phyloP scores from a whole-genome alignment of 495 filamentous ascomycete genomes.

The Xylona heveae region DNA sequence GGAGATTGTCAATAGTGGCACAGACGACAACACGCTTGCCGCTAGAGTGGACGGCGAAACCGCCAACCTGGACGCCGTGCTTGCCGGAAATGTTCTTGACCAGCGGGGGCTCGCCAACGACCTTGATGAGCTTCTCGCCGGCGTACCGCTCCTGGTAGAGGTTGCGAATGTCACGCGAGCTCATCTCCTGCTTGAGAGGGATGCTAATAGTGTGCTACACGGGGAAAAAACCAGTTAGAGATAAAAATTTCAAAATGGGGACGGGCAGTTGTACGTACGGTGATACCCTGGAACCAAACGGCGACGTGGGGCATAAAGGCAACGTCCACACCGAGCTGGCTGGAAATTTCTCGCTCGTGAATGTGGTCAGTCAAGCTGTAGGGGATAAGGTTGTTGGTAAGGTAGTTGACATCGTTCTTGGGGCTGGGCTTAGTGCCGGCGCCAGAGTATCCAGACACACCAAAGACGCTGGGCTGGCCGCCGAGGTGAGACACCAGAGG shows the following conservation, averaged over 20 bases:
- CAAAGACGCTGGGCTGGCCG: slow-evolving; percentile 71
- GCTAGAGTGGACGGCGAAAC: slow-evolving; percentile 72
- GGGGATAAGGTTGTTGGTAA: slow-evolving; percentile 78
- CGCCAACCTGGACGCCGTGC: slow-evolving; percentile 88
- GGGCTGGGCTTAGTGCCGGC: slow-evolving; percentile 89
- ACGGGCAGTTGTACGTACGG: slow-evolving; percentile 10
- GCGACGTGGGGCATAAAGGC: slow-evolving; percentile 92
- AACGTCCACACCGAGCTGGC: slow-evolving; percentile 53
- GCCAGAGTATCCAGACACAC: slow-evolving; percentile 88
- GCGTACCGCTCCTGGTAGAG: slow-evolving; percentile 93
- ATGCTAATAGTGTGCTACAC: slow-evolving; percentile 65
- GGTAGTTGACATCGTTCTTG: slow-evolving; percentile 83
- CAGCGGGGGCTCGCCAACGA: slow-evolving; percentile 66
- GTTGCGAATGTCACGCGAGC: slow-evolving; percentile 76
- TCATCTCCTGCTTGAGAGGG: slow-evolving; percentile 65
- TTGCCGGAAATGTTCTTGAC: slow-evolving; percentile 80
- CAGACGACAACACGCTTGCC: slow-evolving; percentile 87
- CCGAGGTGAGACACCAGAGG: slow-evolving; percentile 62
- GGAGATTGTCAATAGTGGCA: slow-evolving; percentile 91
- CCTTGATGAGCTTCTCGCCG: slow-evolving; percentile 82
- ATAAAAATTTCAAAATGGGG: slow-evolving; percentile 10
- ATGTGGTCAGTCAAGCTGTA: slow-evolving; percentile 92
- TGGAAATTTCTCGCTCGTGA: slow-evolving; percentile 78
- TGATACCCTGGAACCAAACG: slow-evolving; percentile 94
- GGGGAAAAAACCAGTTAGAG: slow-evolving; percentile 1